Evolutionary conservation across 164 flowering plant genomes (phyloP).

Genomic region (Vitis riparia): DNA sequence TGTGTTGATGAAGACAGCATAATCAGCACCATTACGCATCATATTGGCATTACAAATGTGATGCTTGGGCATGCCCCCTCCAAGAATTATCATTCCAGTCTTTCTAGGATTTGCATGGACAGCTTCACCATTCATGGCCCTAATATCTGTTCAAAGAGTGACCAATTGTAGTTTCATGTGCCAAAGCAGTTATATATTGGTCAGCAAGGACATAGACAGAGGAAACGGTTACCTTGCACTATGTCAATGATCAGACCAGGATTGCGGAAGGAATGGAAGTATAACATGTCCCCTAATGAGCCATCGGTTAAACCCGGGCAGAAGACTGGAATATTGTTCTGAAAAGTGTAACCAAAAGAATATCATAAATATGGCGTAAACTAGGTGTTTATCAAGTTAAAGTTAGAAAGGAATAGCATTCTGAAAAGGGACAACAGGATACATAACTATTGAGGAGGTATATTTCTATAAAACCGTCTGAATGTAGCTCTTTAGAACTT

Average conservation of each 20-base stretch:
- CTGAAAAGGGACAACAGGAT: too few species aligned
- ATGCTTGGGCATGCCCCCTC: constrained; percentile 96
- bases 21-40: constrained; percentile 99
- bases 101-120: constrained; percentile 88
- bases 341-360: constrained; percentile 10
- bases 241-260: constrained; percentile 82
- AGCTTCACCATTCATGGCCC: constrained; percentile 91
- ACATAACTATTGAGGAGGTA: too few species aligned
- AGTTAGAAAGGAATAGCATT: too few species aligned
- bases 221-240: constrained; percentile 60
- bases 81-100: constrained; percentile 87
- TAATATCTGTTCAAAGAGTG: constrained; percentile 55
- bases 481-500: too few species aligned
- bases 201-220: neutral
- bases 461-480: too few species aligned
- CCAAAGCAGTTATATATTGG: neutral
- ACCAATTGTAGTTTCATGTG: neutral
- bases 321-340: constrained; percentile 85
- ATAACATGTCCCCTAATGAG: constrained; percentile 92
- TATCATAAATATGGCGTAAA: neutral
- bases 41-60: constrained; percentile 97
- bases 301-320: constrained; percentile 97
- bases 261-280: constrained; percentile 80
- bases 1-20: constrained; percentile 88
- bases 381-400: too few species aligned